Percentiles rank a stretch among this genome's conserved stretches.
These are phyloP conservation scores for Meyerozyma sp. DNA, from an alignment of 1,139 yeast species.

Conservation along the genomic window DNA sequence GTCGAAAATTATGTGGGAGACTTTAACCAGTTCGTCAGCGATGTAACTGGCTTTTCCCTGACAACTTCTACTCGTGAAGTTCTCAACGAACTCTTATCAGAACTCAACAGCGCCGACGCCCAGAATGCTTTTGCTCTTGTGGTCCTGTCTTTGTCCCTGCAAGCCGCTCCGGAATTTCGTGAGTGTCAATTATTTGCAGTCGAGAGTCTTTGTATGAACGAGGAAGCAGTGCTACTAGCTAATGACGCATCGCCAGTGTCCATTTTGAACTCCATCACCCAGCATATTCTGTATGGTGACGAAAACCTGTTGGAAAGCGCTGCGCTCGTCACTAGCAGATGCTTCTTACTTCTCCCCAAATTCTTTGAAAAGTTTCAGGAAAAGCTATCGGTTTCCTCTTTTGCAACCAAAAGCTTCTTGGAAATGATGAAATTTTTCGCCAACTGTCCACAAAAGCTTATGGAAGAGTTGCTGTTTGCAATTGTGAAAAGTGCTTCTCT, in stretches of 20 bases:
- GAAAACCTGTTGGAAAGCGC: constrained; percentile 5
- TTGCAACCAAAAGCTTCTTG: constrained; percentile 35
- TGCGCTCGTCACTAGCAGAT: constrained; percentile 38
- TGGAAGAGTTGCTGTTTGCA: constrained; percentile 16
- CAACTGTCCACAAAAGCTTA: constrained; percentile 7
- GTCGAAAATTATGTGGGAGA: constrained; percentile 42
- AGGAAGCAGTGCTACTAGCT: constrained; percentile 23
- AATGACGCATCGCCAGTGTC: constrained; percentile 15
- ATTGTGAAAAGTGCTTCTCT: constrained; percentile 42
- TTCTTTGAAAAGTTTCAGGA: constrained; percentile 48
- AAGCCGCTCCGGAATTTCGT: constrained; percentile 12
- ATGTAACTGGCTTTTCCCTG: constrained; percentile 61
- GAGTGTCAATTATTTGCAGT: constrained; percentile 40
- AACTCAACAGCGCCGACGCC: constrained; percentile 35
- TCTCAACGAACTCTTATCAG: constrained; percentile 44
- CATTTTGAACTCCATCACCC: constrained; percentile 19
- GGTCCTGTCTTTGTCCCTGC: constrained; percentile 6
- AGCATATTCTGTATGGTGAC: constrained; percentile 10
- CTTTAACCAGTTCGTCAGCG: constrained; percentile 64
- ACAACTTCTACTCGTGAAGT: constrained; percentile 49
- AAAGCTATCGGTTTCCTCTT: constrained; percentile 24
- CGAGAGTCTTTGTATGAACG: constrained; percentile 42
- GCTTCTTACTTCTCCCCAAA: constrained; percentile 49
- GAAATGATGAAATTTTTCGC: constrained; percentile 27
- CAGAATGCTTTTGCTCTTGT: constrained; percentile 16